Base-by-base conservation (phyloP, 257 asterid genomes). In the Lantana camara region DNA sequence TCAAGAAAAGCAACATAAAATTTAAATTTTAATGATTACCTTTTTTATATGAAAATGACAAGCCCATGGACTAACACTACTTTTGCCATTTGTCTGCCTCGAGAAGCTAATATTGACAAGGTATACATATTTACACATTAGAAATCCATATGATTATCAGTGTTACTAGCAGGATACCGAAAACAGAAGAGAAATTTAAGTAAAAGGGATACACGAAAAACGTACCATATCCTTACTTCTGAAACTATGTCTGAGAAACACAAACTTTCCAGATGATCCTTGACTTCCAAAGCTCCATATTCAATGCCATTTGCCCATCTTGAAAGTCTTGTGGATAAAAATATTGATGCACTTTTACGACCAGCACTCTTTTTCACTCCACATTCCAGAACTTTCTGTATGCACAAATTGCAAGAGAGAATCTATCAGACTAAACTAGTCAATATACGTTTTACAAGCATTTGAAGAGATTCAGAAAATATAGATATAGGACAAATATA, bases 211-310 rank as follows among this genome's bases (percentile, higher is more conserved):
- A 32, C 32, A 35, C 19, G 3, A 52, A 51, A 61, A 62, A 20
- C 68, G 68, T 69, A 90, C 99, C 91, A 78, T 78, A 90, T 90
- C 74, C 56, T 79, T 45, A 78, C 77, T 61, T 69, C 69, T 14
- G 97, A 86, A 80, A 90, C 94, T 24, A 94, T 51, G 46, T 84
- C 90, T 9, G 85, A 75, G 78, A 94, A 75, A 52, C 40, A 68
- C 57, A 88, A 63, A 46, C 90, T 68, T 75, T 94, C 96, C 80
- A 94, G 64, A 68, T 88, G 88, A 82, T 73, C 67, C 80, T 88
- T 88, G 66, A 87, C 93, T 64, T 88, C 96, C 51, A 90, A 77
- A 65, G 95, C 96, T 73, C 95, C 97, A 73, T 81, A 84, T 77
- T 94, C 96, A 63, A 67, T 73, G 60, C 96, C 97, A 64, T 81